Evolutionary conservation across 306 rosid species (phyloP), one percentile per base, ranked within the genome.

Genomic region (Pterocarpus santalinus): DNA sequence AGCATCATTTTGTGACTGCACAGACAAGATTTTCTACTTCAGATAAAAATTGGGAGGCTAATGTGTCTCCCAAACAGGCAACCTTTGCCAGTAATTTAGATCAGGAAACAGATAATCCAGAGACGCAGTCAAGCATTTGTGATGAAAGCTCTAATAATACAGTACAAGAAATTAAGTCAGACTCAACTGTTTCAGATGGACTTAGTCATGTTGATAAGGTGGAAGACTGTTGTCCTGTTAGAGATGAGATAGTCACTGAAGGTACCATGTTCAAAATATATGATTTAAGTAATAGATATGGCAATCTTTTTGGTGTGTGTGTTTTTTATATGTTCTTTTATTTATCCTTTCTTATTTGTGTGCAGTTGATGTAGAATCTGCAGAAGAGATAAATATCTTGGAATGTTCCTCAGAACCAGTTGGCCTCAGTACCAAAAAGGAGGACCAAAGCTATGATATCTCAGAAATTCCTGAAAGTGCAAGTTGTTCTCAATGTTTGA

Each of bases 1-100:
- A 91, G 85, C 87, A 90, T 69, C 85, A 87, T 34, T 86, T 89
- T 84, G 86, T 87, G 71, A 91, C 94, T 5, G 85, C 91, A 72
- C 90, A 88, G 78, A 81, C 78, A 85, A 90, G 91, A 86, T 81
- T 89, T 77, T 85, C 91, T 51, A 61, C 77, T 55, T 9, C 28
- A 38, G 84, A 83, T 49, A 87, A 73, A 73, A 34, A 17, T 77
- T 70, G 30, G 88, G 83, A 76, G 81, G 86, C 49, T 62, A 80
- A 86, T 61, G 89, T 64, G 44, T 87, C 91, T 75, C 79, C 89
- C 44, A 78, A 65, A 76, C 81, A 38, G 78, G 91, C 84, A 53
- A 78, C 71, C 39, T 53, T 16, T 47, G 77, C 6, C 64, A 65
- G 70, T 76, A 76, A 80, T 63, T 52, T 86, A 55, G 79, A 85